Evolutionary conservation across 2,329 filamentous ascomycete genomes (phyloP).

Genomic region (Pseudohalonectria lignicola): DNA sequence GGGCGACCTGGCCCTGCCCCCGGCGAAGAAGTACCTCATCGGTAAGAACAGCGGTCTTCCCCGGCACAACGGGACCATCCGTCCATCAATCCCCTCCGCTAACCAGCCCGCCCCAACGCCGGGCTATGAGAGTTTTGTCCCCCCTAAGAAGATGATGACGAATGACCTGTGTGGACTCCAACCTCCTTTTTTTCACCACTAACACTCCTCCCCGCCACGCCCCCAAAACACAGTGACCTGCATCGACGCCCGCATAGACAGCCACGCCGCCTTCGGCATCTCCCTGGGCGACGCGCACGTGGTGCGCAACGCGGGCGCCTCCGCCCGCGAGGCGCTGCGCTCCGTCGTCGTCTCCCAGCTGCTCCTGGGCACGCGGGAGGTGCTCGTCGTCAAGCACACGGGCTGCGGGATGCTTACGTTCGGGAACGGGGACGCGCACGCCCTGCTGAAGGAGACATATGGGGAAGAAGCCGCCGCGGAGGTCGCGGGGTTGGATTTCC

Average conservation of each 20-base stretch:
- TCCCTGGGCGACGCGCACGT: conserved; percentile 67
- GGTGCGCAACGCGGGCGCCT: conserved; percentile 63
- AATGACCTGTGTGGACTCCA: too few relatives aligned
- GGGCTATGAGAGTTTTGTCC: too few relatives aligned
- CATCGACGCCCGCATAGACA: conserved; percentile 70
- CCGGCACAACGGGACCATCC: too few relatives aligned
- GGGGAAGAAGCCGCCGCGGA: conserved; percentile 36
- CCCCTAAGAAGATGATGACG: too few relatives aligned
- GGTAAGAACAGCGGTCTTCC: too few relatives aligned
- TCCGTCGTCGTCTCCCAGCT: conserved; percentile 72
- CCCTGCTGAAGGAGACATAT: conserved; percentile 46
- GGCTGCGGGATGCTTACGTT: conserved; percentile 69
- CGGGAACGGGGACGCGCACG: conserved; percentile 41
- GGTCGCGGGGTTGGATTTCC: conserved; percentile 38
- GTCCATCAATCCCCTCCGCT: too few relatives aligned
- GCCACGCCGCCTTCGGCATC: conserved; percentile 58
- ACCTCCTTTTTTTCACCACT: too few relatives aligned
- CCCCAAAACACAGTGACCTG: conserved; percentile 48
- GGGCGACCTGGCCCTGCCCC: conserved; percentile 55
- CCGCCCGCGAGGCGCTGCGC: conserved; percentile 57
- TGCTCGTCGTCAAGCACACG: conserved; percentile 65
- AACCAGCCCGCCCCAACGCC: too few relatives aligned
- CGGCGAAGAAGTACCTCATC: conserved; percentile 57
- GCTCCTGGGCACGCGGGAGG: conserved; percentile 64
- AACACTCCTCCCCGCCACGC: background rate